Evolutionary conservation across 2,329 filamentous ascomycete genomes (phyloP), one percentile per base, ranked within the genome.

Genomic region (Trichoderma polysporum): DNA sequence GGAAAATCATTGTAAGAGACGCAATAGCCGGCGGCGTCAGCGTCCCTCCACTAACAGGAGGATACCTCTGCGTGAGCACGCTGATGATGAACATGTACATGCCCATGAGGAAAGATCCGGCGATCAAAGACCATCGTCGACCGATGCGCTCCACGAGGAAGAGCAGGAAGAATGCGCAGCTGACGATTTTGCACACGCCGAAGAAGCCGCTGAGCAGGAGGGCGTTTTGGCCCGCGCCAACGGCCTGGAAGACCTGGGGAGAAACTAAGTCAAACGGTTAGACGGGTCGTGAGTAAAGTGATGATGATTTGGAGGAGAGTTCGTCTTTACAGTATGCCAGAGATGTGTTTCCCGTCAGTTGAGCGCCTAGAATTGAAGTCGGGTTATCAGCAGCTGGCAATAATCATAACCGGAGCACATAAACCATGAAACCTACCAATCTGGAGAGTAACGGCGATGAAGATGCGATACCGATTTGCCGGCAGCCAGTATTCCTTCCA

Each of bases 151-250:
- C 84, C 39, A 85, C 78, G 17, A 85, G 74, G 69, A 84, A 83
- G 15, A 84, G 71, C 10, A 83, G 76, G 71, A 84, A 84, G 67
- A 79, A 77, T 12, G 76, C 66, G 50, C 82, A 82, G 3, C 82
- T 81, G 0, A 83, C 75, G 27, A 85, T 81, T 73, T 85, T 85
- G 67, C 84, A 80, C 8, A 84, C 74, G 2, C 83, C 83, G 50
- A 86, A 85, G 73, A 85, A 84, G 10, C 83, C 84, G 1, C 81
- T 85, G 60, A 85, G 78, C 8, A 85, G 76, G 45, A 84, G 80
- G 33, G 77, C 75, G n/a, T 80, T 76, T 49, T 79, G 74, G 4
- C 82, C 82, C 6, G 82, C 82, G 4, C 83, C 83, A 10, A 85
- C 81, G 3, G 82, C 78, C 15, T 76, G 75, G 74, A 85, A 85